Evolutionary conservation across 805 yeast species (phyloP), one percentile per base, ranked within the genome.

Genomic region (Torulaspora gathmanii): DNA sequence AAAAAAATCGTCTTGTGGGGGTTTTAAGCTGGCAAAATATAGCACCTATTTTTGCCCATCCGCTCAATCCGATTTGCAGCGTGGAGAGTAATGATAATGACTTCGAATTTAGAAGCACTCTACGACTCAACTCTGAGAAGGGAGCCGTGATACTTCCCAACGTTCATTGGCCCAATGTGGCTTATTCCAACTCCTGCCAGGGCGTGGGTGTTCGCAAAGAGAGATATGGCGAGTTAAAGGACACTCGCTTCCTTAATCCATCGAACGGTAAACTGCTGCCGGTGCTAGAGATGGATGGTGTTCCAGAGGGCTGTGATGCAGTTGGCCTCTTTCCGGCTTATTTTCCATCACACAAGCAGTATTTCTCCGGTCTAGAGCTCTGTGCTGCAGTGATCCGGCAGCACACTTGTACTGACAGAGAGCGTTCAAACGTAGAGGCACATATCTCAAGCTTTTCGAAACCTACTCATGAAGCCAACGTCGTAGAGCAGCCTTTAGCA

Each of bases 291-390:
- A 40, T 53, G 3, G 41, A 49, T 12, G 33, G 36, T 8, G 42
- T 47, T 2, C 54, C 58, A 4, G 33, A 37, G 2, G 55, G 46
- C 3, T 48, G 37, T 13, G 46, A 56, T 15, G 60, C 55, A 2
- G 45, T 58, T 15, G 65, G 62, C 1, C 44, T 61, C 9, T 57
- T 58, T 26, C 66, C 66, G 2, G 44, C 46, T 13, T 49, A 44
- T 37, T 46, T 47, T 16, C 36, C 31, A 12, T 35, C 47, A 1
- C 64, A 58, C 22, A 47, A 33, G 12, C 23, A 22, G 3, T 25
- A 42, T 5, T 55, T 57, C 37, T 33, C 46, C 1, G 58, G 50
- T 8, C 8, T 49, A 1, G 52, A 52, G 19, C 16, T 40, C 1
- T 50, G 33, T 29, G 44, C 44, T 19, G 51, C 59, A 9, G 26